These are phyloP conservation scores for Aspergillus sojae DNA, from an alignment of 2,329 filamentous ascomycete species.

Conservation along the genomic window DNA sequence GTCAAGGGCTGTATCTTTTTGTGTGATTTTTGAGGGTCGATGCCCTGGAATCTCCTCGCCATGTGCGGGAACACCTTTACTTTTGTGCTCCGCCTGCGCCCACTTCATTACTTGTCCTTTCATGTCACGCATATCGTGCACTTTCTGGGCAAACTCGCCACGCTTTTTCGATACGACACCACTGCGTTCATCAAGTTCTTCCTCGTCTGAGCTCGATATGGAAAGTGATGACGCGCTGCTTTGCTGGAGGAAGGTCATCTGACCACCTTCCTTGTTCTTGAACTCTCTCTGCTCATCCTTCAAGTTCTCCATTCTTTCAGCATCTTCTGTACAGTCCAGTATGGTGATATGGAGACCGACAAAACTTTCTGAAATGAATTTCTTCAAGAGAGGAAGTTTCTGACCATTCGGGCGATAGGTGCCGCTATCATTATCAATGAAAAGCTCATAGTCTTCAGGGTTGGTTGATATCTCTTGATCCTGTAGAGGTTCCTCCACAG, in stretches of 20 bases:
- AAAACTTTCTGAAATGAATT: slow-evolving; percentile 72
- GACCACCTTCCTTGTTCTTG: slow-evolving; percentile 66
- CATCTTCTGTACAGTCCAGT: slow-evolving; percentile 73
- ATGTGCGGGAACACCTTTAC: not conserved
- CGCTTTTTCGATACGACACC: slow-evolving; percentile 27
- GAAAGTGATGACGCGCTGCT: slow-evolving; percentile 51
- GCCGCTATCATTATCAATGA: slow-evolving; percentile 94
- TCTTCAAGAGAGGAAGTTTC: slow-evolving; percentile 70
- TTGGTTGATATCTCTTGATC: slow-evolving; percentile 55
- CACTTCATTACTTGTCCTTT: slow-evolving; percentile 40
- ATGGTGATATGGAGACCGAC: slow-evolving; percentile 74
- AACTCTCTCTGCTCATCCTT: slow-evolving; percentile 74
- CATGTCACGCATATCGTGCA: slow-evolving; percentile 42
- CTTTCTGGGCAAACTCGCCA: slow-evolving; percentile 30
- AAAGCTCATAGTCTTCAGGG: slow-evolving; percentile 71
- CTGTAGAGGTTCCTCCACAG: slow-evolving; percentile 33
- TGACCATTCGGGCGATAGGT: slow-evolving; percentile 87
- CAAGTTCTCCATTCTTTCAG: slow-evolving; percentile 70
- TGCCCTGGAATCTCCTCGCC: not conserved
- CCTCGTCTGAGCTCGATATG: slow-evolving; percentile 60
- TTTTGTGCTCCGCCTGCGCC: slow-evolving; percentile 33
- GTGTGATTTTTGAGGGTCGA: not conserved
- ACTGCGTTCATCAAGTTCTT: slow-evolving; percentile 54
- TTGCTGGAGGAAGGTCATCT: slow-evolving; percentile 58
- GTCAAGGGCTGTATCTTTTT: not conserved